Conservation (phyloP, 441 rosid species). For the Populus hybrid region DNA sequence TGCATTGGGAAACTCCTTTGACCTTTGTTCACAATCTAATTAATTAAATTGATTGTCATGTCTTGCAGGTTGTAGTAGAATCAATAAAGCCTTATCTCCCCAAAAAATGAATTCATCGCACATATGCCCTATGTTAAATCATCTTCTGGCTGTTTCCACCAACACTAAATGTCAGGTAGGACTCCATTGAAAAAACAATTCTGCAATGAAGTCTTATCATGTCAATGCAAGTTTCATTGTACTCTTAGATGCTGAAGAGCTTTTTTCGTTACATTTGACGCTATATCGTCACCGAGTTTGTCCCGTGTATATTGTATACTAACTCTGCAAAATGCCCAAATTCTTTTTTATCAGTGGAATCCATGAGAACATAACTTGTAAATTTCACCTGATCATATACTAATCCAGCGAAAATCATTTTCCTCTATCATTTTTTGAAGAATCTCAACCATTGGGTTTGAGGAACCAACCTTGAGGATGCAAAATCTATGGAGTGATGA, state of each 20-base stretch:
- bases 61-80: slow-evolving; percentile 62
- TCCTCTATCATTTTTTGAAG: too few relatives aligned
- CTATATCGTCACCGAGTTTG: too few relatives aligned
- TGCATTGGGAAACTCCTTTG: background rate
- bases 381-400: too few relatives aligned
- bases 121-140: background rate
- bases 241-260: background rate
- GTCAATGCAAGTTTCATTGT: background rate
- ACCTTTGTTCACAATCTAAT: background rate
- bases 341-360: too few relatives aligned
- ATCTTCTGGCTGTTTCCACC: slow-evolving; percentile 12
- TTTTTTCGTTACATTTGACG: background rate
- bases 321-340: too few relatives aligned
- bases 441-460: too few relatives aligned
- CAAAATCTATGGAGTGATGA: too few relatives aligned
- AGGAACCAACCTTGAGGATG: too few relatives aligned
- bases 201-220: background rate
- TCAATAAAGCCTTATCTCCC: slow-evolving; percentile 59
- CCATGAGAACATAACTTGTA: too few relatives aligned
- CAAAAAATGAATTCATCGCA: slow-evolving; percentile 31
- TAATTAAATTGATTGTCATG: slow-evolving; percentile 1
- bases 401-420: too few relatives aligned
- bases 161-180: background rate
- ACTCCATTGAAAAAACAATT: background rate
- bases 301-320: background rate